Evolutionary conservation across 148 eudicot species (phyloP).

Genomic region (Rhododendron vialii): DNA sequence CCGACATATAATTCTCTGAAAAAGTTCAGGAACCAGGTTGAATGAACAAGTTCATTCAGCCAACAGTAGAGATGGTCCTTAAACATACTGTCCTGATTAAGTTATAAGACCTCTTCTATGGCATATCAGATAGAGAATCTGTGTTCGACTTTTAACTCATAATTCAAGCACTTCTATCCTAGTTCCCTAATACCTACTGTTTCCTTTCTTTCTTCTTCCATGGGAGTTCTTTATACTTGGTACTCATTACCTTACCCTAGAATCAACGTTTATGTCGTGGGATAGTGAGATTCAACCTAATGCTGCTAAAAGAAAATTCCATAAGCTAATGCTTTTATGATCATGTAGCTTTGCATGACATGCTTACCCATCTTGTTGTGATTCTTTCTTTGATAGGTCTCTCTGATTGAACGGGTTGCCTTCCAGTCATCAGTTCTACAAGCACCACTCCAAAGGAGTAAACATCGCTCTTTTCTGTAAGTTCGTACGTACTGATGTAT

Average conservation of each 20-base stretch:
- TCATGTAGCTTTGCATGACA: not conserved
- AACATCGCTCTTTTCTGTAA: slow-evolving; percentile 82
- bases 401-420: slow-evolving; percentile 52
- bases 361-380: slow-evolving; percentile 65
- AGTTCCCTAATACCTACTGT: not conserved
- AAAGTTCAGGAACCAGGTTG: not conserved
- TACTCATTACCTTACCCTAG: not conserved
- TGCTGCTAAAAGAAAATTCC: not conserved
- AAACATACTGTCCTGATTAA: not conserved
- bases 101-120: not conserved
- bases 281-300: not conserved
- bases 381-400: slow-evolving; percentile 40
- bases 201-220: no score
- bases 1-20: not conserved
- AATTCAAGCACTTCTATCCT: not conserved
- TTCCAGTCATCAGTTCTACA: slow-evolving; percentile 64
- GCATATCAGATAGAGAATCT: not conserved
- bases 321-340: not conserved
- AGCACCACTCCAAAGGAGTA: slow-evolving; percentile 79
- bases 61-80: not conserved
- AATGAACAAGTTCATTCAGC: not conserved
- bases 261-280: not conserved
- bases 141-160: not conserved
- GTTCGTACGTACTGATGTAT: slow-evolving; percentile 62
- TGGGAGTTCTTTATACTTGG: not conserved